Evolutionary conservation across 768 basidiomycete genomes (phyloP), one percentile per base, ranked within the genome.

Genomic region (Mycena albidolilacea): DNA sequence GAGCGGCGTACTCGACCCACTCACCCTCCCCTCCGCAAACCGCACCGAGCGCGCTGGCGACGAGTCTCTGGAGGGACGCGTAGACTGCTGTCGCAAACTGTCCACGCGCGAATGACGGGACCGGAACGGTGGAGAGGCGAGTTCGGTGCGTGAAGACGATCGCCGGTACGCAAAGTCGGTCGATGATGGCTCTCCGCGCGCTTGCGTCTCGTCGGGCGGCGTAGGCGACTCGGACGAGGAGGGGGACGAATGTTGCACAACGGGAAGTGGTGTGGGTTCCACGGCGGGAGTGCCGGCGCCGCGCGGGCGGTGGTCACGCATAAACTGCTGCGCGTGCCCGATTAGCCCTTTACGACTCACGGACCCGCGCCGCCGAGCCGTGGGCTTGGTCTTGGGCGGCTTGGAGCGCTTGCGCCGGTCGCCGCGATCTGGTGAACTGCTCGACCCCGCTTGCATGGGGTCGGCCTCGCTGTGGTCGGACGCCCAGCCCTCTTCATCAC

Each of bases 401-500:
- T 77, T 80, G 48, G 77, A 66, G 43, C 81, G 83, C 58, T 74
- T 78, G 67, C 75, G 79, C 43, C 76, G 72, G 63, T 68, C 75
- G 46, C 65, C 43, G 35, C 65, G 66, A 58, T 68, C 63, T 11
- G 71, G 65, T 4, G 74, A 59, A 43, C 71, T 75, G 37, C 75
- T 69, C 44, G 65, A 41, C 7, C 71, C 62, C 41, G 72, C 61
- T 1, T 41, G 38, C 57, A 23, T 23, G 30, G 75, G 79, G 30
- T 79, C 78, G 54, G 30, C 55, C 21, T 77, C 81, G 68, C 85
- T 87, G 30, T 78, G 82, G 60, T 94, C 93, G 7, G 91, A 93
- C 19, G 86, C 85, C 92, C 91, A 93, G 2, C 85, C 90, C 71
- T 89, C 92, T 0, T 92, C 91, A 19, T 89, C 89, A 6, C 86